Percentiles rank a stretch among this genome's conserved stretches.
phyloP scores from a whole-genome alignment of 2,329 filamentous ascomycete genomes.

The Xylaria sp. region DNA sequence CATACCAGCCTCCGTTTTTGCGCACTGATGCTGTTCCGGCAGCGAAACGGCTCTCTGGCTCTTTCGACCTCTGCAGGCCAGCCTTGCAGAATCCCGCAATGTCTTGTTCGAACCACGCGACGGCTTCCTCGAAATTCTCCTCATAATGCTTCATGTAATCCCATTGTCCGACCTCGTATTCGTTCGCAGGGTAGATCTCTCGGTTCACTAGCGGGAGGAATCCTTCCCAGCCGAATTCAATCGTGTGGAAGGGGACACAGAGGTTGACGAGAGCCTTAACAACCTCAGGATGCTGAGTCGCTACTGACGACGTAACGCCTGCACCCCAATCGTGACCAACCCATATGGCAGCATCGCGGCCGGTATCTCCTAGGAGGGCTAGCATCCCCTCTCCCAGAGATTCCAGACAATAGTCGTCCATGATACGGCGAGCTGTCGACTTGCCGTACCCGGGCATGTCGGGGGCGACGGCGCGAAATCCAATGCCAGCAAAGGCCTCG shows the following conservation, averaged over 20 bases:
- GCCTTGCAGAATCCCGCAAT: constrained; percentile 33
- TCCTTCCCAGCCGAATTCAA: constrained; percentile 55
- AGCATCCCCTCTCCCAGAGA: constrained; percentile 50
- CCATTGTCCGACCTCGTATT: constrained; percentile 53
- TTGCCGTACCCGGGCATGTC: constrained; percentile 54
- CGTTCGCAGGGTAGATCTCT: constrained; percentile 57
- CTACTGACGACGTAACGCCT: constrained; percentile 45
- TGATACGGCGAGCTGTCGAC: constrained; percentile 50
- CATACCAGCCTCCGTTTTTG: constrained; percentile 35
- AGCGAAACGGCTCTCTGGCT: constrained; percentile 46
- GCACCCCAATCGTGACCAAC: constrained; percentile 59
- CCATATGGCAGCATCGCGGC: constrained; percentile 57
- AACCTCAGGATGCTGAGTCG: constrained; percentile 46
- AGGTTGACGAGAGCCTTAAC: constrained; percentile 44
- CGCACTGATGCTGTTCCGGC: constrained; percentile 17
- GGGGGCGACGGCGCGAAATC: constrained; percentile 50
- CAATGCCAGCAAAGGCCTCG: constrained; percentile 45
- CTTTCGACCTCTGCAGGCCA: constrained; percentile 37
- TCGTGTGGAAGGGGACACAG: constrained; percentile 55
- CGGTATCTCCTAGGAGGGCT: constrained; percentile 49
- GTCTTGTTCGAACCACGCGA: constrained; percentile 38
- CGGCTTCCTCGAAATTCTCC: constrained; percentile 44
- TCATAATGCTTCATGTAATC: constrained; percentile 48
- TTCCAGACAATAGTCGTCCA: constrained; percentile 48
- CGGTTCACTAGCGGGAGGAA: constrained; percentile 54